phyloP scores from a whole-genome alignment of 495 filamentous ascomycete species.

The Aspergillus bertholletiae region DNA sequence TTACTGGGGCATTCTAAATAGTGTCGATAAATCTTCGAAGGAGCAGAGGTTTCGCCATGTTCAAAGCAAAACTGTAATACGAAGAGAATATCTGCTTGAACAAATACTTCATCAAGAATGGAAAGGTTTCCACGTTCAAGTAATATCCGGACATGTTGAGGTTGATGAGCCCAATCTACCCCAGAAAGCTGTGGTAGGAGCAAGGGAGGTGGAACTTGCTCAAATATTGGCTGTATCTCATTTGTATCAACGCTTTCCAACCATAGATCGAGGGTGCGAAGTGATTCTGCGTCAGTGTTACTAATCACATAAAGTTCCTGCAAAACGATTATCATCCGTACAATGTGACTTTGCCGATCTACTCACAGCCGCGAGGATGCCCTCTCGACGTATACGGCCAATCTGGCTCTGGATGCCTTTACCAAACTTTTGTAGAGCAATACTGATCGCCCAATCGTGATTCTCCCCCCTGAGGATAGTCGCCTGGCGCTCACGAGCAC shows the following conservation, averaged over 20 bases:
- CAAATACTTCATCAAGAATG: not conserved
- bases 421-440: not conserved
- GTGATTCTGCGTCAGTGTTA: not conserved
- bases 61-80: slow-evolving; percentile 3
- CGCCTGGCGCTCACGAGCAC: slow-evolving; percentile 2
- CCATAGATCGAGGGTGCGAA: not conserved
- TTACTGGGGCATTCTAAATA: not conserved
- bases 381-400: not conserved
- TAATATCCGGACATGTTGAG: not conserved
- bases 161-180: not conserved
- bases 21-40: not conserved
- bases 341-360: too few relatives aligned
- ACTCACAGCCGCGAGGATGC: not conserved
- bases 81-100: not conserved
- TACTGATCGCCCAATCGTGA: slow-evolving; percentile 1
- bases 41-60: not conserved
- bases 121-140: not conserved
- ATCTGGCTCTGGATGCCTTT: not conserved
- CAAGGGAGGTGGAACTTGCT: not conserved
- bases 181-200: not conserved
- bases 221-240: not conserved
- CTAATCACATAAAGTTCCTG: slow-evolving; percentile 5
- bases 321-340: too few relatives aligned
- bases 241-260: not conserved
- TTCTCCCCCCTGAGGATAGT: not conserved